A percentile compares a stretch with the other conserved stretches of the same genome.
These are phyloP conservation scores for Solanum sejunctum DNA, from an alignment of 257 asterid species.

Conservation along the genomic window DNA sequence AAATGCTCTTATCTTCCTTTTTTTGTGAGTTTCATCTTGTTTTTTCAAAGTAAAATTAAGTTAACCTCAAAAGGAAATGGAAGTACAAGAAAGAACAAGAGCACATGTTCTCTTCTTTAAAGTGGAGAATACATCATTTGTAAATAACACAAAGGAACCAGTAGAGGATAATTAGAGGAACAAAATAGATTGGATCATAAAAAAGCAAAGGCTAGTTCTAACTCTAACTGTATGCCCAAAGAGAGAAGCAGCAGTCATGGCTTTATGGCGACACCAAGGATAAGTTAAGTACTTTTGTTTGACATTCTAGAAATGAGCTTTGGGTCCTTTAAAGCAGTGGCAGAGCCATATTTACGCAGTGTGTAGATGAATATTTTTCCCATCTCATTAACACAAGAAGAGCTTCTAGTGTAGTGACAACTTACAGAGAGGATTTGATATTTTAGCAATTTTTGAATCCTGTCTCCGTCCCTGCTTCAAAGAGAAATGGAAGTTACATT, in stretches of 20 bases:
- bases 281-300: slow-evolving; percentile 15
- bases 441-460: neutral
- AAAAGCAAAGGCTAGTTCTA: slow-evolving; percentile 9
- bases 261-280: slow-evolving; percentile 34
- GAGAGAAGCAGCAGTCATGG: slow-evolving; percentile 11
- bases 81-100: slow-evolving; percentile 35
- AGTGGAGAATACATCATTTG: slow-evolving; percentile 18
- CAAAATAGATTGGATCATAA: neutral
- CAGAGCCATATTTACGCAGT: neutral
- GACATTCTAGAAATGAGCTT: slow-evolving; percentile 16
- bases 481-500: neutral
- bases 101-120: slow-evolving; percentile 10
- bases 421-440: neutral
- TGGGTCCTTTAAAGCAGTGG: slow-evolving; percentile 10
- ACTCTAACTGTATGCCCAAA: neutral
- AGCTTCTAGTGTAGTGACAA: neutral
- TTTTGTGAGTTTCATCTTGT: slow-evolving; percentile 3
- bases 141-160: slow-evolving; percentile 7
- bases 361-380: neutral
- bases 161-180: neutral
- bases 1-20: neutral
- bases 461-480: neutral
- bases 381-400: neutral
- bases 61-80: slow-evolving; percentile 12
- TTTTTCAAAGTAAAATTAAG: slow-evolving; percentile 8